Evolutionary conservation across 108 stramenopile genomes (phyloP), one percentile per base, ranked within the genome.

Genomic region (Craspedostauros australis): DNA sequence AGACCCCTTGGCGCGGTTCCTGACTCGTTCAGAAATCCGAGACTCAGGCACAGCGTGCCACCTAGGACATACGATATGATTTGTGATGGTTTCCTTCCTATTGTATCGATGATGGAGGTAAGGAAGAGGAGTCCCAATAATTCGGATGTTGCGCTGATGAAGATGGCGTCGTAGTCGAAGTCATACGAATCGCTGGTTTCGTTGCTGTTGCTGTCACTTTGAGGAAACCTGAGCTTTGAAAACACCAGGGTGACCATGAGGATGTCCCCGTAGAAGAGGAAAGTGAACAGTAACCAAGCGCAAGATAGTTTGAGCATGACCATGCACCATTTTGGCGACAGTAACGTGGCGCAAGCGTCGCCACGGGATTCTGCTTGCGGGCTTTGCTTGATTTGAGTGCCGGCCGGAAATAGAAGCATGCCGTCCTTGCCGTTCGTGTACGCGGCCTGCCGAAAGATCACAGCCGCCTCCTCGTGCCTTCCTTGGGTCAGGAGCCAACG

Each of bases 401-500:
- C 57, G 24, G 15, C 37, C 7, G 70, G 72, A 32, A 73, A 77
- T 7, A 77, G 15, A 14, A 48, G 34, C 22, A 72, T 56, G 0
- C 63, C 59, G 30, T 77, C 67, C 12, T 58, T 23, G 0, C 72
- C 61, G 57, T 82, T 86, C 0, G 47, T 45, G 12, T 19, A 32
- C 11, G 85, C 85, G 18, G 73, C 80, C 7, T 60, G 27, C 55
- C 85, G 58, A 2, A 86, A 1, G n/a, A 82, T 68, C 8, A 34
- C 34, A 37, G 73, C 26, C 1, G 90, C 90, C 50, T 88, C 77
- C 16, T 92, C 76, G 25, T 51, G 44, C 24, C 72, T 64, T 5
- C 90, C 90, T 37, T 56, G 31, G n/a, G 73, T 54, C 24, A 80
- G 57, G 12, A 86, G 62, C 90, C 90, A 92, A 25, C 79, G 50